These are phyloP conservation scores for Pyricularia sp. DNA, from an alignment of 2,329 filamentous ascomycete genomes.

Conservation along the genomic window DNA sequence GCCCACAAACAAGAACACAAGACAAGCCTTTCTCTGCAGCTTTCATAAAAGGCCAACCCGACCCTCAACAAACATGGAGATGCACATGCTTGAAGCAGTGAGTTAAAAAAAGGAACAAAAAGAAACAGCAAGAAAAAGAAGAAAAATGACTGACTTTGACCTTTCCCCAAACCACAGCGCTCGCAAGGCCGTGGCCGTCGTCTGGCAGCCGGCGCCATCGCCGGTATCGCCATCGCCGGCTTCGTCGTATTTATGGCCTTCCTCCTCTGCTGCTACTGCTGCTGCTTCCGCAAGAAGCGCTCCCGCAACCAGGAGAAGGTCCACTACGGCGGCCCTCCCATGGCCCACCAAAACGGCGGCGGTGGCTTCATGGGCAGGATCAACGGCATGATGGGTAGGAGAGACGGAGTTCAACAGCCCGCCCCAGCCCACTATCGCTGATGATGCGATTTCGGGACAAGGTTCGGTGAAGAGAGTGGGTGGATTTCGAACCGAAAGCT, in stretches of 20 bases:
- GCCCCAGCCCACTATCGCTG: background rate
- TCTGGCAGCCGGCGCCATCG: background rate
- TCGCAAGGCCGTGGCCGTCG: background rate
- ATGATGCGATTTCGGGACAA: background rate
- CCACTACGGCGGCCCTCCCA: background rate
- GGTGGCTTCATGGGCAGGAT: background rate
- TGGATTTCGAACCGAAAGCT: too few species aligned
- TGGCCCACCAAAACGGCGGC: background rate
- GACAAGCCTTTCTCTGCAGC: too few species aligned
- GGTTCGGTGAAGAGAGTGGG: too few species aligned
- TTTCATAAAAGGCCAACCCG: background rate
- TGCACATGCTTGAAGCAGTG: background rate
- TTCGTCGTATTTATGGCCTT: background rate
- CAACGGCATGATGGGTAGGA: background rate
- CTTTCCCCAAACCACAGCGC: background rate
- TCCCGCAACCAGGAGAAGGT: background rate
- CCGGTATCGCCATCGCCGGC: background rate
- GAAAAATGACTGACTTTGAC: background rate
- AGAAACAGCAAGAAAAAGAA: too few species aligned
- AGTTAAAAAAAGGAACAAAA: background rate
- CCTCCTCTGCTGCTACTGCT: background rate
- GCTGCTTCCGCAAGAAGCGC: slow-evolving; percentile 1
- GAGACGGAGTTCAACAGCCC: background rate
- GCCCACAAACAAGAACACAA: too few species aligned
- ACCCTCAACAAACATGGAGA: background rate